Evolutionary conservation across 2,329 filamentous ascomycete genomes (phyloP), one percentile per base, ranked within the genome.

Genomic region (Fusarium annulatum): DNA sequence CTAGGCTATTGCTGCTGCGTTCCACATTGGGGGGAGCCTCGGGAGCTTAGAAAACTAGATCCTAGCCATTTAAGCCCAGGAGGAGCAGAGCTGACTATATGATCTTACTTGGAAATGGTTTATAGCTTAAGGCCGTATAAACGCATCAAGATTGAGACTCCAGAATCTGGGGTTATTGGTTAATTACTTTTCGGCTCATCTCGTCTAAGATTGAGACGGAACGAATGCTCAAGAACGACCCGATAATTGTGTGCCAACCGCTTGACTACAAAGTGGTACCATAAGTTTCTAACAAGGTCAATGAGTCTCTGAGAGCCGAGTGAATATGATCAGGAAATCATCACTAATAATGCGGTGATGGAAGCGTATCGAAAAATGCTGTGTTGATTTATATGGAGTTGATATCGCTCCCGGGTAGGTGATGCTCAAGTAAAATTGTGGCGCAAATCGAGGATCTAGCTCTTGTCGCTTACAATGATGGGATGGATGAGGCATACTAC

Each of bases 61-160:
- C 10, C 39, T 61, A 19, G 63, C 64, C 28, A 75, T 67, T 60
- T 19, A 36, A 66, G 48, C 18, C 63, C 55, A 26, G 59, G 66
- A 45, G 63, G 64, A n/a, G 67, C 49, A 11, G 58, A 10, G 26
- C 23, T 21, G 18, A 6, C n/a, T 7, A 19, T 39, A n/a, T 56
- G 36, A 21, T 19, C 5, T 61, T 41, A 7, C 14, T 21, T 11
- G 15, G n/a, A 21, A 16, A 33, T 41, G 36, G 46, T 7, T 30
- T 5, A 42, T n/a, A 26, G 33, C 46, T 42, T 12, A n/a, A 11
- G 33, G 21, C 2, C 3, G 19, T 9, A 8, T 21, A 23, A n/a
- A 28, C 21, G 26, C 16, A 19, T 28, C 7, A 36, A 18, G 18
- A 9, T 42, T 19, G 4, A 23, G 16, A 23, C 11, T n/a, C 30